These are phyloP conservation scores for Alisma plantagoaquatica DNA, from an alignment of 106 monocot genomes.

Conservation along the genomic window DNA sequence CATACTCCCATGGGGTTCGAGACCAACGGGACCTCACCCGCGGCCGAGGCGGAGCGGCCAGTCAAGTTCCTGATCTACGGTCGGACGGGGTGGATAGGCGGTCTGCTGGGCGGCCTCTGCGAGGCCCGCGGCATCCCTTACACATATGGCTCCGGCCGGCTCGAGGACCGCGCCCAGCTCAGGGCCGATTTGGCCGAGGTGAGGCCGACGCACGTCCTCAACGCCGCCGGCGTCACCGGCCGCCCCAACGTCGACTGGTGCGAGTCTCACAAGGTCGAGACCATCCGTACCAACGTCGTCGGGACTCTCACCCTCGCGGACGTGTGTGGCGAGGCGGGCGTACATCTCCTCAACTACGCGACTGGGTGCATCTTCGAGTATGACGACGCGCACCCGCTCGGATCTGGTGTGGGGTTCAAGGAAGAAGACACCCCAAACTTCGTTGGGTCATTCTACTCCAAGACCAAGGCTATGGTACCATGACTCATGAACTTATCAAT, in stretches of 20 bases:
- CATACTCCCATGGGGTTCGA: too few species aligned
- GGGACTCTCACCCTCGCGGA: constrained; percentile 16
- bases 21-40: too few species aligned
- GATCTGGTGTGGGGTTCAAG: constrained; percentile 11
- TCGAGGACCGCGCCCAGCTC: constrained; percentile 42
- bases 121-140: constrained; percentile 31
- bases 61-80: too few species aligned
- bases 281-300: constrained; percentile 17
- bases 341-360: too few species aligned
- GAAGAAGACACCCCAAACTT: too few species aligned
- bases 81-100: constrained; percentile 91
- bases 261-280: constrained; percentile 65
- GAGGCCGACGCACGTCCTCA: constrained; percentile 63
- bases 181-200: constrained; percentile 34
- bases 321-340: constrained; percentile 6
- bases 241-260: constrained; percentile 91
- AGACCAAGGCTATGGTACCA: constrained; percentile 16
- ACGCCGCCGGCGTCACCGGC: constrained; percentile 77
- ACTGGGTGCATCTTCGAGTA: too few species aligned
- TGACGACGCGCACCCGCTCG: constrained; percentile 4
- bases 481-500: too few species aligned
- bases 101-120: constrained; percentile 55
- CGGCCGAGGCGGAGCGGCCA: too few species aligned
- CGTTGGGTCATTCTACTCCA: constrained; percentile 16
- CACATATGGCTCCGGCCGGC: constrained; percentile 38